Evolutionary conservation across 2,329 filamentous ascomycete species (phyloP).

Genomic region (Bipolaris gigantea): DNA sequence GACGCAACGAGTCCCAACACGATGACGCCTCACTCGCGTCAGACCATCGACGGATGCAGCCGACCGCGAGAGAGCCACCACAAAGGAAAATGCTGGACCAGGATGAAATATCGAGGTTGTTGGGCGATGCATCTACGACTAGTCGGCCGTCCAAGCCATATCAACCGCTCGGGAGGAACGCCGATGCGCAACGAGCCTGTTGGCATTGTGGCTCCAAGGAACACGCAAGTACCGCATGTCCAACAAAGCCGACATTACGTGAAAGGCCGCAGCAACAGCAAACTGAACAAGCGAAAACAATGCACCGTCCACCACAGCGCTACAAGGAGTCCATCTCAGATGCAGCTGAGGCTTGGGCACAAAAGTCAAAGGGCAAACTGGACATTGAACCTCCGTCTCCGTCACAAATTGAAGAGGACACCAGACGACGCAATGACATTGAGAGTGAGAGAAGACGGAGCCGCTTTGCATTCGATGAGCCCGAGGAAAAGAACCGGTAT

Average conservation of each 20-base stretch:
- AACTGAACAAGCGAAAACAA: constrained; percentile 7
- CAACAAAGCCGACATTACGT: constrained; percentile 30
- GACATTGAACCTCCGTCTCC: constrained; percentile 18
- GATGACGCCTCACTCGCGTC: constrained; percentile 1
- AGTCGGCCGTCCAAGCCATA: constrained; percentile 18
- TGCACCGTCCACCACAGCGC: constrained; percentile 15
- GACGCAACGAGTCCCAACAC: constrained; percentile 27
- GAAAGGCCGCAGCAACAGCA: constrained; percentile 12
- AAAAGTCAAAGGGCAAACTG: constrained; percentile 18
- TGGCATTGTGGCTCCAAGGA: constrained; percentile 34
- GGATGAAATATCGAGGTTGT: constrained; percentile 31
- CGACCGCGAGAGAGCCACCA: constrained; percentile 11
- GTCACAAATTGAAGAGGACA: constrained; percentile 17
- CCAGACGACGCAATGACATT: constrained; percentile 19
- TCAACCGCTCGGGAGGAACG: constrained; percentile 28
- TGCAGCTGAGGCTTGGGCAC: constrained; percentile 34
- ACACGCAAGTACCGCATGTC: constrained; percentile 30
- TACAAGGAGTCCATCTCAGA: constrained; percentile 25
- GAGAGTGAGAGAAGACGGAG: constrained; percentile 28
- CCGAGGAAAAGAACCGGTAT: constrained; percentile 31
- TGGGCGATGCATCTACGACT: constrained; percentile 20
- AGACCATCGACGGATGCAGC: constrained; percentile 5
- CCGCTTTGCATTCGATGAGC: constrained; percentile 32
- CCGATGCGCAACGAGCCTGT: constrained; percentile 30
- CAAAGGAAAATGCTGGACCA: constrained; percentile 30